phyloP scores from a whole-genome alignment of 371 early-diverging fungal genomes.

The Haplosporangium sp. region DNA sequence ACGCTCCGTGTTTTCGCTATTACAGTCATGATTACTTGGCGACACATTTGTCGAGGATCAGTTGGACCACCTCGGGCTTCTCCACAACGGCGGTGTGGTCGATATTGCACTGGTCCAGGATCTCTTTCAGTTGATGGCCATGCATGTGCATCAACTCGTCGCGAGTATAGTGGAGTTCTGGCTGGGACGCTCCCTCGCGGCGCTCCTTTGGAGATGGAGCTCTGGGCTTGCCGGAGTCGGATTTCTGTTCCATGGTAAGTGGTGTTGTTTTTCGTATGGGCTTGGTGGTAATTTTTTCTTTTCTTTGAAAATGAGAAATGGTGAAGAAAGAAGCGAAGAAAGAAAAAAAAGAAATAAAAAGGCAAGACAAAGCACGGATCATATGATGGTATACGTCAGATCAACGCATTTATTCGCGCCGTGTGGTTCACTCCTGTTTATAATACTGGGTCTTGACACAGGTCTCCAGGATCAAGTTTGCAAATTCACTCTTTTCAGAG shows the following conservation, averaged over 20 bases:
- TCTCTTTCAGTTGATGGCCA: slow-evolving; percentile 10
- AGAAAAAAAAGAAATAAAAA: too few relatives aligned
- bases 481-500: slow-evolving; percentile 46
- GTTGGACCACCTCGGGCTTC: slow-evolving; percentile 16
- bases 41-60: slow-evolving; percentile 12
- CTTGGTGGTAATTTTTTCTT: too few relatives aligned
- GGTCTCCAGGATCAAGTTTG: slow-evolving; percentile 44
- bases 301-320: too few relatives aligned
- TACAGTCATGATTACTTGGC: too few relatives aligned
- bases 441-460: slow-evolving; percentile 49
- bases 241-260: too few relatives aligned
- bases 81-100: slow-evolving; percentile 21
- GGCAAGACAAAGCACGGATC: too few relatives aligned
- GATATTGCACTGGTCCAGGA: slow-evolving; percentile 13
- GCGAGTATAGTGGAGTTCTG: neutral
- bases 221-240: too few relatives aligned
- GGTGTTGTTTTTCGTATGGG: too few relatives aligned
- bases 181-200: too few relatives aligned
- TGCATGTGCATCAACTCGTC: slow-evolving; percentile 26
- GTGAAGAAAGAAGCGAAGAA: neutral
- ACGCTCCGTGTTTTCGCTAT: too few relatives aligned
- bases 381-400: too few relatives aligned
- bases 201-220: slow-evolving; percentile 2
- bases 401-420: too few relatives aligned
- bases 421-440: slow-evolving; percentile 20